Conservation (phyloP, 2,329 filamentous ascomycete genomes). For the Westerdykella ornata region DNA sequence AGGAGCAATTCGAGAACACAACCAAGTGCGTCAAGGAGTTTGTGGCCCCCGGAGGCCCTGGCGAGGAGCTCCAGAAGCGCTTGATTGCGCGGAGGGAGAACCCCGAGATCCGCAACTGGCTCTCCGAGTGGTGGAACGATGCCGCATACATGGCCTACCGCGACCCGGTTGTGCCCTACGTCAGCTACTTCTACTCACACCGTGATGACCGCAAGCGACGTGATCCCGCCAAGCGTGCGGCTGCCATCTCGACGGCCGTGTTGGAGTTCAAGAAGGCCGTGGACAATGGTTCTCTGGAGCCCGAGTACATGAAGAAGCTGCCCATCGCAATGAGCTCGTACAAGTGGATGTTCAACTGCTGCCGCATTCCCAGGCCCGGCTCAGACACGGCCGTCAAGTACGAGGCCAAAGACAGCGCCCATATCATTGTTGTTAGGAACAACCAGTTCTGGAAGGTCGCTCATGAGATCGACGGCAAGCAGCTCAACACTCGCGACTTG, state of each 20-base stretch:
- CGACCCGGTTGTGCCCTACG: slow-evolving; percentile 93
- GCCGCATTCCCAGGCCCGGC: slow-evolving; percentile 74
- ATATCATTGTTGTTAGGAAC: slow-evolving; percentile 86
- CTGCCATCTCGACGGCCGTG: slow-evolving; percentile 75
- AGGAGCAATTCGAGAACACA: slow-evolving; percentile 62
- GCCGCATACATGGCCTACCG: slow-evolving; percentile 87
- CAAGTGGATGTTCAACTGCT: slow-evolving; percentile 97
- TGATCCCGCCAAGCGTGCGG: slow-evolving; percentile 85
- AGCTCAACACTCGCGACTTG: slow-evolving; percentile 82
- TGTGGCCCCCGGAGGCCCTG: slow-evolving; percentile 75
- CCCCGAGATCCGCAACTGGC: slow-evolving; percentile 82
- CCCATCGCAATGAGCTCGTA: slow-evolving; percentile 98
- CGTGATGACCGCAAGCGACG: slow-evolving; percentile 83
- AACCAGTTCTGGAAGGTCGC: slow-evolving; percentile 95
- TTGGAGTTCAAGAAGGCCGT: slow-evolving; percentile 95
- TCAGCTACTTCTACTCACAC: slow-evolving; percentile 99
- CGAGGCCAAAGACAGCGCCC: slow-evolving; percentile 65
- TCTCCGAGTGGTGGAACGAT: slow-evolving; percentile 98
- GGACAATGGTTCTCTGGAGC: slow-evolving; percentile 74
- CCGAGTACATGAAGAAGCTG: slow-evolving; percentile 97
- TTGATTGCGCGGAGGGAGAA: slow-evolving; percentile 72
- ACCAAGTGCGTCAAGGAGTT: slow-evolving; percentile 84
- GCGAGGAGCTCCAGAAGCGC: slow-evolving; percentile 79
- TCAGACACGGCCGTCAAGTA: slow-evolving; percentile 81
- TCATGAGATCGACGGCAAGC: slow-evolving; percentile 72